Conservation (phyloP, 2,329 filamentous ascomycete species). For the Drechslerella dactyloides region DNA sequence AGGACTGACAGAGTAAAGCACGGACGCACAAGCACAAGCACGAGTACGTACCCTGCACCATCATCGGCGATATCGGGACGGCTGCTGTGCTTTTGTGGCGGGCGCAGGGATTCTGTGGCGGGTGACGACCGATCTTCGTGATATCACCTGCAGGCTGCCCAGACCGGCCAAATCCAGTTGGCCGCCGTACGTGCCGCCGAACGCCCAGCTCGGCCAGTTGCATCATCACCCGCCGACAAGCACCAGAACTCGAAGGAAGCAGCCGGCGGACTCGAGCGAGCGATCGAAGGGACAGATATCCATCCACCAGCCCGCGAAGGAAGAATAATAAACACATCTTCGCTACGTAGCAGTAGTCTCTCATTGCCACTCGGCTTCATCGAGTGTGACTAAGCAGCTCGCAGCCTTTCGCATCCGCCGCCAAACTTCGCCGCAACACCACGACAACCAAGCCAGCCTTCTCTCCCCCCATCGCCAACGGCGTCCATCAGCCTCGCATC, state of each 20-base stretch:
- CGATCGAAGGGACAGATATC: no score
- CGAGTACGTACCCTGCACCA: neutral
- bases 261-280: no score
- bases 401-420: neutral
- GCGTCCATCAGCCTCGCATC: neutral
- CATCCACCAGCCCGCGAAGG: no score
- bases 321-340: neutral
- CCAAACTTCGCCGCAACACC: neutral
- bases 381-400: no score
- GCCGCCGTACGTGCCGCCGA: neutral
- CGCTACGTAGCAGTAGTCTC: no score
- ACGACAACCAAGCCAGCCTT: conserved; percentile 9
- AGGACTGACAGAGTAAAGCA: no score
- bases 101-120: neutral
- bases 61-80: neutral
- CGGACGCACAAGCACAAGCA: no score
- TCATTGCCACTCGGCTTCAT: no score
- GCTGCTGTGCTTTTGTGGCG: neutral
- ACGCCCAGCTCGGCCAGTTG: neutral
- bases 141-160: neutral
- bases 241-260: no score
- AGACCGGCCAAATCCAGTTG: neutral
- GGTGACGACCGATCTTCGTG: neutral
- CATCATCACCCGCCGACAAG: neutral
- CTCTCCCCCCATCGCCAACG: conserved; percentile 1